Evolutionary conservation across 2,329 filamentous ascomycete species (phyloP).

Genomic region (Ophiostoma sp.): DNA sequence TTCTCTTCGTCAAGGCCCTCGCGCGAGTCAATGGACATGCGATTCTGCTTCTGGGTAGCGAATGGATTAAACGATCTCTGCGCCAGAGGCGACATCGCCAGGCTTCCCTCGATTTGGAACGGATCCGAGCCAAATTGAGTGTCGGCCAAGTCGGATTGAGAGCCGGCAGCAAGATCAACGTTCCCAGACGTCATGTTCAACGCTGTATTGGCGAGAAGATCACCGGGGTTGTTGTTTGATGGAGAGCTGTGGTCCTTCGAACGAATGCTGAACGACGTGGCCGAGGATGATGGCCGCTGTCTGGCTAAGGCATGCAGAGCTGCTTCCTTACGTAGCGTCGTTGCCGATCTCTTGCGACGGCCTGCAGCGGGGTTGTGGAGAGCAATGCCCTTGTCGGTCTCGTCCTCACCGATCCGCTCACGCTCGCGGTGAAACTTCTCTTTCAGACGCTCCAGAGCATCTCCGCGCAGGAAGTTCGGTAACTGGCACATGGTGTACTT

Average conservation of each 20-base stretch:
- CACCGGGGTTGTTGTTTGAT: conserved; percentile 66
- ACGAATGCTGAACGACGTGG: conserved; percentile 44
- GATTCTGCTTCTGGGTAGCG: conserved; percentile 50
- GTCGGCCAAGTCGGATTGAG: conserved; percentile 30
- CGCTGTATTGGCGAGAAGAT: conserved; percentile 77
- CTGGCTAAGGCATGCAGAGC: conserved; percentile 64
- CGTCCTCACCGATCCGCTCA: conserved; percentile 77
- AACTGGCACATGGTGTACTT: conserved; percentile 89
- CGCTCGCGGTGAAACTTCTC: conserved; percentile 87
- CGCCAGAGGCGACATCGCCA: conserved; percentile 48
- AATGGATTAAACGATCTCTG: conserved; percentile 59
- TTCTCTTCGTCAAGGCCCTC: conserved; percentile 86
- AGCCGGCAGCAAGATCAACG: conserved; percentile 46
- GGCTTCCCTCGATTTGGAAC: conserved; percentile 39
- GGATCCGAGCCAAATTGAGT: conserved; percentile 30
- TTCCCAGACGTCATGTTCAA: conserved; percentile 56
- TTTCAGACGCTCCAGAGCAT: conserved; percentile 79
- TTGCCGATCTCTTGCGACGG: conserved; percentile 69
- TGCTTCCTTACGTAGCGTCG: conserved; percentile 75
- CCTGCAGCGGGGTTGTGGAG: conserved; percentile 75
- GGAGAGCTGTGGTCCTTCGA: conserved; percentile 45
- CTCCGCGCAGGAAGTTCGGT: conserved; percentile 84
- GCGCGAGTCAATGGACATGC: conserved; percentile 63
- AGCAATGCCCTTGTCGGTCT: conserved; percentile 88
- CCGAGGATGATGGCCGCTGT: conserved; percentile 47